Percentiles rank a stretch among this genome's conserved stretches.
Evolutionary conservation across 2,329 filamentous ascomycete genomes (phyloP).

Genomic region (Penicillium psychrosexuale): DNA sequence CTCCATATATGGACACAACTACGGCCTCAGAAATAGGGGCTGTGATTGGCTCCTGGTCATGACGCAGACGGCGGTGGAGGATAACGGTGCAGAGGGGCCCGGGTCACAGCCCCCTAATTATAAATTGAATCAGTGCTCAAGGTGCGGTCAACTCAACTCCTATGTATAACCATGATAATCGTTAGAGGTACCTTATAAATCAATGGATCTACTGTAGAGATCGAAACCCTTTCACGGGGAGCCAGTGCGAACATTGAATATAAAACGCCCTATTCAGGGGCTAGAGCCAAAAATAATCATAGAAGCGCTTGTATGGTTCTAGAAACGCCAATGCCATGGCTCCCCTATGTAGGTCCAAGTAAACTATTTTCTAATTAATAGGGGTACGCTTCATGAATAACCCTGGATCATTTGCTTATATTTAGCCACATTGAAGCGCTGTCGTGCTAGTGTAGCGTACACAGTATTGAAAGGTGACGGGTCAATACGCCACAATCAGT

Average conservation of each 20-base stretch:
- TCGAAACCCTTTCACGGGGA: not conserved
- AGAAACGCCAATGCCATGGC: not conserved
- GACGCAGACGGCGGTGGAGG: not conserved
- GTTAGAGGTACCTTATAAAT: not conserved
- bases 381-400: not conserved
- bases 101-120: not conserved
- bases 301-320: not conserved
- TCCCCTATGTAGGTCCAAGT: not conserved
- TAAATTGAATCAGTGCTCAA: not conserved
- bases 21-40: not conserved
- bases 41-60: not conserved
- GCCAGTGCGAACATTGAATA: not conserved
- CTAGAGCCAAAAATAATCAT: not conserved
- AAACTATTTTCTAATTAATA: not conserved
- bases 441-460: constrained; percentile 5
- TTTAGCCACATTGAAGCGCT: constrained; percentile 19
- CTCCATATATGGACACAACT: not conserved
- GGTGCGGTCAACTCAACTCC: not conserved
- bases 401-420: not conserved
- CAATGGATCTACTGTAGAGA: not conserved
- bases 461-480: constrained; percentile 8
- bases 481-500: constrained; percentile 6
- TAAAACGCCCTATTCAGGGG: constrained; percentile 1
- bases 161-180: not conserved
- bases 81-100: not conserved